Base-by-base conservation (phyloP, 2,329 filamentous ascomycete genomes). In the Bipolaris oryzae region DNA sequence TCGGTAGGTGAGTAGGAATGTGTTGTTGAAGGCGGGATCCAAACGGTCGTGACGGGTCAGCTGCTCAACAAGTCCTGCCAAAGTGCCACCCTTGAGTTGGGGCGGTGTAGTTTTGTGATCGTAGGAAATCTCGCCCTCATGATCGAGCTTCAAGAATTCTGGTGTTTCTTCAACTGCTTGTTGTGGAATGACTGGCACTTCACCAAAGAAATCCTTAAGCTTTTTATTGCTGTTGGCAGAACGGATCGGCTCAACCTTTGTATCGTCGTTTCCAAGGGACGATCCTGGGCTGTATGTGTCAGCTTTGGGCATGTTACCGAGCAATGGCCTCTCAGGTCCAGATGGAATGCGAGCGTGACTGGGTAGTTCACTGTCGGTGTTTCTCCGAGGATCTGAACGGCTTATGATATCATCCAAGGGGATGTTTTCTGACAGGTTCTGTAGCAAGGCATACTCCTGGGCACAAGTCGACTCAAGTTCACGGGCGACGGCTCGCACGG, bases 21-120 rank as follows among this genome's bases (percentile, higher is more conserved):
- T 99, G 70, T 94, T 96, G 80, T 98, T 98, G 79, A 98, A 98
- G 61, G 85, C 94, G 3, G 93, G 92, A 72, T 98, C 95, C 13
- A 96, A 85, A 71, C 96, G 95, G 78, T 99, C 95, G 72, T 99
- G 95, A 46, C 95, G 87, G 15, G 95, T 99, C 42, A 99, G 84
- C 72, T 98, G 94, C 76, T 98, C 95, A 5, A 97, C 95, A 55
- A 99, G 81, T 4, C 91, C 95, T 28, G 91, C 84, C 18, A 99
- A 79, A 0, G 94, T 96, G 44, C 95, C 95, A 64, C 94, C 95
- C 75, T 93, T 95, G 55, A 99, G 84, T 28, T 88, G 84, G 21
- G 90, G 87, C 2, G 88, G 86, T 28, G 87, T 84, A n/a, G 82
- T 79, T 77, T 97, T 98, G 55, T 83, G 84, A 72, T 98, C 95